These are phyloP conservation scores for Hymenoscyphus albidus DNA, from an alignment of 2,329 filamentous ascomycete species.

Conservation along the genomic window DNA sequence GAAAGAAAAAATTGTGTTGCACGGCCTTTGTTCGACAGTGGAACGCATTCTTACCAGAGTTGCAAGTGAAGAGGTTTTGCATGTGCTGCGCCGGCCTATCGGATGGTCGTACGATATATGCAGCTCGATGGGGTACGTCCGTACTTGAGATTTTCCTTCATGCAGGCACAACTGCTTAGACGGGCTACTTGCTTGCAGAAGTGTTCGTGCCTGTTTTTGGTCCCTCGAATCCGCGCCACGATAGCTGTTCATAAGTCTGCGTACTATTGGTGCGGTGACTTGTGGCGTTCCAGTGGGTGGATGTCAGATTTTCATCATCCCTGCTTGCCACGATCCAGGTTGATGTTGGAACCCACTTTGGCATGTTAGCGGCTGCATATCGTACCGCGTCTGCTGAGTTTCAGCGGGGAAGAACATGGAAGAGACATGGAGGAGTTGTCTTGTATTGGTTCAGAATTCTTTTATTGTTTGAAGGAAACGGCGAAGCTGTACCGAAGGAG, in stretches of 20 bases:
- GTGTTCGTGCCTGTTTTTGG: not conserved
- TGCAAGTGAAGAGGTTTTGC: not conserved
- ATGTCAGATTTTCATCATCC: slow-evolving; percentile 6
- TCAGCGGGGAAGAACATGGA: slow-evolving; percentile 5
- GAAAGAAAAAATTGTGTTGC: not conserved
- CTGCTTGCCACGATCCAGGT: slow-evolving; percentile 7
- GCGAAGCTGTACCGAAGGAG: slow-evolving; percentile 2
- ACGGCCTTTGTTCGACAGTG: not conserved
- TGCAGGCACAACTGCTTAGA: slow-evolving; percentile 1
- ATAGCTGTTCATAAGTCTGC: not conserved
- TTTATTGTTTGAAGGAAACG: not conserved
- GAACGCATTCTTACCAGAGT: not conserved
- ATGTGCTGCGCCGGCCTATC: not conserved
- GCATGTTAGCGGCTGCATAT: slow-evolving; percentile 3
- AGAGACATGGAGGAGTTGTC: not conserved
- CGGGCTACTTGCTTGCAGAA: slow-evolving; percentile 1
- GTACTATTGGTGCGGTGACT: not conserved
- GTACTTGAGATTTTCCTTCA: not conserved
- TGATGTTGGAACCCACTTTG: not conserved
- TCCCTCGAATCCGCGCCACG: not conserved
- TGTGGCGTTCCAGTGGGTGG: slow-evolving; percentile 3
- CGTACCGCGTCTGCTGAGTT: slow-evolving; percentile 5
- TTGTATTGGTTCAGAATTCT: slow-evolving; percentile 6
- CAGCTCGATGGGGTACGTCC: not conserved
- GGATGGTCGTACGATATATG: slow-evolving; percentile 1